Evolutionary conservation across 2,329 filamentous ascomycete species (phyloP).

Genomic region (Gaeumannomyces sp.): DNA sequence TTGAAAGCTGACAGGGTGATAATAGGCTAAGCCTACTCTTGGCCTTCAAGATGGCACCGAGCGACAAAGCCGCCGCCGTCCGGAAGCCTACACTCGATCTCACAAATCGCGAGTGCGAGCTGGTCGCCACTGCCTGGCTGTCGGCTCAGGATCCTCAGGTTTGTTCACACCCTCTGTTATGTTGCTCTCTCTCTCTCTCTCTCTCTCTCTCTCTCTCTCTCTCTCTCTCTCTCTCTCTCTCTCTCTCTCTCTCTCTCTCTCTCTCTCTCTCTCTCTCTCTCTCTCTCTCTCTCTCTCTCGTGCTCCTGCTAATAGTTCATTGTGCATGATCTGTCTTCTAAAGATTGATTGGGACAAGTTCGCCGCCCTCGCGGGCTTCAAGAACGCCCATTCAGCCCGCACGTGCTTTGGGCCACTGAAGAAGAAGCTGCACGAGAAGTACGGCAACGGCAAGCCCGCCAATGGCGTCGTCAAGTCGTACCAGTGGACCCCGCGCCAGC

Average conservation of each 20-base stretch:
- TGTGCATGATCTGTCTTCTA: background rate
- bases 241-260: no score
- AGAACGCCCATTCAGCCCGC: constrained; percentile 15
- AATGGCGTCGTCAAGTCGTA: constrained; percentile 2
- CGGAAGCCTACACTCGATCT: constrained; percentile 1
- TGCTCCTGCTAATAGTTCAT: no score
- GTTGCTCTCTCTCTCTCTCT: no score
- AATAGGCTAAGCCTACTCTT: background rate
- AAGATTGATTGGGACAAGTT: constrained; percentile 17
- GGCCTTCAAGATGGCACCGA: background rate
- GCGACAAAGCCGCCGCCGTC: background rate
- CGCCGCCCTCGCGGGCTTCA: constrained; percentile 14
- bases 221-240: no score
- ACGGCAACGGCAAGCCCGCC: constrained; percentile 1
- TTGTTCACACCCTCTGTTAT: background rate
- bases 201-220: no score
- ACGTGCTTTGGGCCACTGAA: constrained; percentile 57
- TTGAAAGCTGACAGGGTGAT: background rate
- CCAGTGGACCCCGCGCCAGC: background rate
- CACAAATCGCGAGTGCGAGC: constrained; percentile 5
- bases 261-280: no score
- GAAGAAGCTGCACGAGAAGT: constrained; percentile 42
- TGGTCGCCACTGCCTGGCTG: constrained; percentile 8
- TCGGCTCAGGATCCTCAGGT: constrained; percentile 4
- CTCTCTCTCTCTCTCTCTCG: no score